Percentiles rank a stretch among this genome's conserved stretches.
phyloP scores from a whole-genome alignment of 2,329 filamentous ascomycete genomes.

The Zarea fungicola region DNA sequence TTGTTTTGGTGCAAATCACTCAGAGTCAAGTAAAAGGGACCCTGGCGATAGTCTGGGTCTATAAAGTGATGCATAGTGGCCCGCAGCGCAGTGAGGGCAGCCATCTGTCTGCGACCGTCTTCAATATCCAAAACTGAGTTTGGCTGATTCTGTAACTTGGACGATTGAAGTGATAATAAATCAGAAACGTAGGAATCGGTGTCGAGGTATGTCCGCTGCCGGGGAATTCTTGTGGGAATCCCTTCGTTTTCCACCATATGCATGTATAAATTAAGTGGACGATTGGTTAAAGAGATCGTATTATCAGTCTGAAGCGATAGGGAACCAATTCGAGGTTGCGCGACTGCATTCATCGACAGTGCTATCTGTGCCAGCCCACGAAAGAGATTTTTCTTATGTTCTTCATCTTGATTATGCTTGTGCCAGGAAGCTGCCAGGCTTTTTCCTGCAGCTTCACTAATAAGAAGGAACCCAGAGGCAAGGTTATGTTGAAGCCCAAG shows the following conservation, averaged over 20 bases:
- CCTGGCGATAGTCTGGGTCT: slow-evolving; percentile 19
- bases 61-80: slow-evolving; percentile 20
- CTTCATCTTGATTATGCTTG: slow-evolving; percentile 15
- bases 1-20: slow-evolving; percentile 34
- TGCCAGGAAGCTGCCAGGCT: background rate
- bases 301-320: slow-evolving; percentile 22
- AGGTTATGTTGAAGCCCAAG: background rate
- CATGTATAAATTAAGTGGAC: slow-evolving; percentile 27
- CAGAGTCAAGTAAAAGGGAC: slow-evolving; percentile 28
- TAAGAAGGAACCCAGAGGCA: background rate
- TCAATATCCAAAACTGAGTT: slow-evolving; percentile 24
- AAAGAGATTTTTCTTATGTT: slow-evolving; percentile 19
- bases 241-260: slow-evolving; percentile 30
- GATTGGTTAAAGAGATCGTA: slow-evolving; percentile 26
- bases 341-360: slow-evolving; percentile 19
- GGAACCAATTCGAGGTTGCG: slow-evolving; percentile 12
- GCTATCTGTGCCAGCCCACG: slow-evolving; percentile 22
- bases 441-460: background rate
- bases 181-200: slow-evolving; percentile 25
- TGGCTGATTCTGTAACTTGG: slow-evolving; percentile 27
- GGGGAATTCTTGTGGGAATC: slow-evolving; percentile 27
- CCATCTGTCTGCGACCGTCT: slow-evolving; percentile 26
- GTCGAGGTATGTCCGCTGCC: slow-evolving; percentile 26
- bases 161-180: slow-evolving; percentile 30
- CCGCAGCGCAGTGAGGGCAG: slow-evolving; percentile 24